Conservation (phyloP, 2,329 filamentous ascomycete species). For the Chlorencoelia australis region DNA sequence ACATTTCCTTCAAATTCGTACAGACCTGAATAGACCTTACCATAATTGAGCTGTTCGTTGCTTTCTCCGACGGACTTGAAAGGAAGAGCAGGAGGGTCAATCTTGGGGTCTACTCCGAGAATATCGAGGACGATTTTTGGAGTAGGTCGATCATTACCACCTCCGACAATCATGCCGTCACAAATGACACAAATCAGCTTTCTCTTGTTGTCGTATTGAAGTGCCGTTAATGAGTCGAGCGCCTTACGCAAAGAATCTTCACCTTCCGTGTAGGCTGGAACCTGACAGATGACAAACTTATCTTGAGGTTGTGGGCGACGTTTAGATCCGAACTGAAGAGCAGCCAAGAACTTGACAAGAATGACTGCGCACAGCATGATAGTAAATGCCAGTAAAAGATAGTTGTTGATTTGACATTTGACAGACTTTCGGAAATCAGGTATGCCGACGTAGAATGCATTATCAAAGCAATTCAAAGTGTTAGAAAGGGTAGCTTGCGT, state of each 20-base stretch:
- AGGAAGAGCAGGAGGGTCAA: conserved; percentile 85
- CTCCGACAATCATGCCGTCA: conserved; percentile 93
- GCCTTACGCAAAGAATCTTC: conserved; percentile 91
- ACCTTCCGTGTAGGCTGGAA: conserved; percentile 95
- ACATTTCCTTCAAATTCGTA: conserved; percentile 98
- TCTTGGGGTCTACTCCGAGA: conserved; percentile 90
- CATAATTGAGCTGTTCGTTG: conserved; percentile 91
- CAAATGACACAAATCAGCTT: conserved; percentile 96
- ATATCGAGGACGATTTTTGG: conserved; percentile 98
- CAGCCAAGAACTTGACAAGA: conserved; percentile 79
- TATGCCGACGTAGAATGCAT: conserved; percentile 72
- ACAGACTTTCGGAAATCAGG: conserved; percentile 73
- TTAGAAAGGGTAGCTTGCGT: conserved; percentile 43
- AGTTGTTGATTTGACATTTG: conserved; percentile 81
- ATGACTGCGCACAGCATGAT: conserved; percentile 74
- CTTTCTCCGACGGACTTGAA: conserved; percentile 89
- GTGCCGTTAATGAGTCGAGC: conserved; percentile 83
- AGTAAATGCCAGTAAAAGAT: conserved; percentile 79
- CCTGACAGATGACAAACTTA: conserved; percentile 97
- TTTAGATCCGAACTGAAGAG: conserved; percentile 88
- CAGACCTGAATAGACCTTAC: conserved; percentile 94
- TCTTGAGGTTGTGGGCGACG: conserved; percentile 82
- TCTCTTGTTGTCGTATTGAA: conserved; percentile 96
- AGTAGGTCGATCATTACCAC: conserved; percentile 90
- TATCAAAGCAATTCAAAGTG: conserved; percentile 71